Conservation (phyloP, 1,139 yeast genomes). For the Candida sp. region DNA sequence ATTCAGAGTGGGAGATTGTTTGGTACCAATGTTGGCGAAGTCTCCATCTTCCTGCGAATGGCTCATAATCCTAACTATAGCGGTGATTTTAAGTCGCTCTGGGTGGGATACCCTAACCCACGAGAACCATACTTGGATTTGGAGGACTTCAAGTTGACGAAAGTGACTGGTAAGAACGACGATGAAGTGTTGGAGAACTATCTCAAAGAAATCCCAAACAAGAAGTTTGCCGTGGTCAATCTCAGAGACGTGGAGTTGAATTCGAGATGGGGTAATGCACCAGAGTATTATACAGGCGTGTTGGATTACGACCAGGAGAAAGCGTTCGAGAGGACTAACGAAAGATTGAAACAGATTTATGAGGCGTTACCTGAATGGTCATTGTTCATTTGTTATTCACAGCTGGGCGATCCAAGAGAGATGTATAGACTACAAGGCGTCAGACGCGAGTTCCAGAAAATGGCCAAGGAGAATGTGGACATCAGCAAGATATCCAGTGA, state of each 20-base stretch:
- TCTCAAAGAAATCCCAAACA: slow-evolving; percentile 27
- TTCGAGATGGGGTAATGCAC: slow-evolving; percentile 25
- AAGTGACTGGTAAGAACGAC: slow-evolving; percentile 55
- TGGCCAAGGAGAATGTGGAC: slow-evolving; percentile 41
- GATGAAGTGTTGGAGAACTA: slow-evolving; percentile 57
- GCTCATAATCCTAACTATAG: slow-evolving; percentile 12
- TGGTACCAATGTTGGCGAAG: slow-evolving; percentile 56
- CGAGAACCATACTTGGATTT: slow-evolving; percentile 20
- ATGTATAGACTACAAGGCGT: slow-evolving; percentile 52
- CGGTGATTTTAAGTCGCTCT: slow-evolving; percentile 37
- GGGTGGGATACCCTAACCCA: slow-evolving; percentile 35
- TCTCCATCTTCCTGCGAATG: slow-evolving; percentile 31
- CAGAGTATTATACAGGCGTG: slow-evolving; percentile 23
- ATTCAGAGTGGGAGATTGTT: slow-evolving; percentile 65
- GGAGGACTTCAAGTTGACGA: slow-evolving; percentile 24
- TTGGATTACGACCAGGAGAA: slow-evolving; percentile 17
- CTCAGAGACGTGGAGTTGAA: slow-evolving; percentile 63
- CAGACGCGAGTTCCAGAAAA: slow-evolving; percentile 23
- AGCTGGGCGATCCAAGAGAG: slow-evolving; percentile 62
- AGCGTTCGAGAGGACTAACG: slow-evolving; percentile 38
- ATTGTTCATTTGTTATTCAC: slow-evolving; percentile 63
- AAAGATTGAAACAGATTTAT: slow-evolving; percentile 53
- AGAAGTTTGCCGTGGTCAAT: slow-evolving; percentile 56
- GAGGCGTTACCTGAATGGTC: slow-evolving; percentile 60
- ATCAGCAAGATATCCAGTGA: slow-evolving; percentile 46